A percentile compares a stretch with the other conserved stretches of the same genome.
phyloP scores from a whole-genome alignment of 139 green algal species.

The Diplosphaera chodatii region DNA sequence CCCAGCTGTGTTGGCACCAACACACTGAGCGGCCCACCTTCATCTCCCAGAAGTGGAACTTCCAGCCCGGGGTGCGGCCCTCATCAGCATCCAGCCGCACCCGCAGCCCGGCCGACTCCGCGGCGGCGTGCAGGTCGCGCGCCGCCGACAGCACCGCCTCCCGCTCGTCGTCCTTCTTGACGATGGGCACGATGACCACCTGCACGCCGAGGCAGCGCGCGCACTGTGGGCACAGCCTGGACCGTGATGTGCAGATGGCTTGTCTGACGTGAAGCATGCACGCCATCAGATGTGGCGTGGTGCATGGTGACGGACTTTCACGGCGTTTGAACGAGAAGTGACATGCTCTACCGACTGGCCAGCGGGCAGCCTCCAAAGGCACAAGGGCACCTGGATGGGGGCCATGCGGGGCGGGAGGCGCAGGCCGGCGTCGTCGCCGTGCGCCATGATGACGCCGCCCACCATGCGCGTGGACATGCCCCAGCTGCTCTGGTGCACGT shows the following conservation, averaged over 20 bases:
- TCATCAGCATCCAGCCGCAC: constrained; percentile 74
- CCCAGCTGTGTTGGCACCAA: too few relatives aligned
- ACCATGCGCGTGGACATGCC: constrained; percentile 91
- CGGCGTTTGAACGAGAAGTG: too few relatives aligned
- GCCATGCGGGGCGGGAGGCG: constrained; percentile 83
- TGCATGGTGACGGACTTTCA: too few relatives aligned
- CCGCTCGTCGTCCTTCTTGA: constrained; percentile 78
- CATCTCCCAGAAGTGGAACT: constrained; percentile 98
- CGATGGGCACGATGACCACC: constrained; percentile 91
- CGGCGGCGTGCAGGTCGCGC: constrained; percentile 34
- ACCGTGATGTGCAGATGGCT: too few relatives aligned
- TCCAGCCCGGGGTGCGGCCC: constrained; percentile 85
- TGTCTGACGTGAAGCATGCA: too few relatives aligned
- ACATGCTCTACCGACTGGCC: too few relatives aligned
- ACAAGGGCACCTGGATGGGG: constrained; percentile 91
- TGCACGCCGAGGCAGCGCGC: too few relatives aligned
- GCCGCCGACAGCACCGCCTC: constrained; percentile 58
- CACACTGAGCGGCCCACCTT: too few relatives aligned
- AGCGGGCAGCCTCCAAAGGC: too few relatives aligned
- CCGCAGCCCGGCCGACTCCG: constrained; percentile 68
- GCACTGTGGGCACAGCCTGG: too few relatives aligned
- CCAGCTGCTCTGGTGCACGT: constrained; percentile 92
- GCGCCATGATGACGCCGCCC: constrained; percentile 95
- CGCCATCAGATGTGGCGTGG: too few relatives aligned
- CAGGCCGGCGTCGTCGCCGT: constrained; percentile 94